Base-by-base conservation (phyloP, 139 green algal genomes). In the Tetradesmus lagerheimii region DNA sequence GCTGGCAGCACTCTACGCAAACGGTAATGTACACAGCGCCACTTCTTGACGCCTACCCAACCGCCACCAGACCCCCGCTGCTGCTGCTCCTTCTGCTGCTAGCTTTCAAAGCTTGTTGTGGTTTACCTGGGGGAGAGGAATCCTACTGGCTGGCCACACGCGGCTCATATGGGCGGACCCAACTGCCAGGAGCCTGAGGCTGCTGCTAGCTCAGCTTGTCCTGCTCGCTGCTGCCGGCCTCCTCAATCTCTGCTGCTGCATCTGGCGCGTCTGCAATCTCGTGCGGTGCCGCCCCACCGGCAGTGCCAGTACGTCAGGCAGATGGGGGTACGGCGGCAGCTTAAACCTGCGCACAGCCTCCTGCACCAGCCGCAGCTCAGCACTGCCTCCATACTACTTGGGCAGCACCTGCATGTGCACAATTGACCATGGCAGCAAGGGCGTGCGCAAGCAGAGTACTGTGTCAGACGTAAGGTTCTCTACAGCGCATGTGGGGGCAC, bases 251-350 rank as follows among this genome's bases (percentile, higher is more conserved):
- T 23, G 66, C 66, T 35, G 66, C 66, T n/a, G 66, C 66, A 23
- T 77, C 66, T 77, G 29, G 12, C 66, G 6, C 27, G 66, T 35
- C 66, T 77, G 29, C 66, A 77, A 35, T 35, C 66, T 14, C 66
- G 23, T 34, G 66, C 66, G 66, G 66, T 23, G 27, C 29, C 66
- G 11, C 66, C 5, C 50, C 14, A 25, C 50, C 50, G 25, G 66
- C 66, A 77, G 29, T 34, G 66, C 66, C n/a, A 35, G 66, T 77
- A 35, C 66, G 4, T 71, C 80, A 12, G 80, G 80, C 45, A 85
- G 43, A 29, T 85, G 80, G 9, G 80, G 80, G 81, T 77, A 86
- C 16, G 87, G 87, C 20, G 79, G 79, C 87, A 91, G 87, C 77
- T 80, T 82, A 78, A 82, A 82, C 16, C 8, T 6, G 9, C 78